Base-by-base conservation (phyloP, 345 rosid species). In the Eucalyptus melliodora region DNA sequence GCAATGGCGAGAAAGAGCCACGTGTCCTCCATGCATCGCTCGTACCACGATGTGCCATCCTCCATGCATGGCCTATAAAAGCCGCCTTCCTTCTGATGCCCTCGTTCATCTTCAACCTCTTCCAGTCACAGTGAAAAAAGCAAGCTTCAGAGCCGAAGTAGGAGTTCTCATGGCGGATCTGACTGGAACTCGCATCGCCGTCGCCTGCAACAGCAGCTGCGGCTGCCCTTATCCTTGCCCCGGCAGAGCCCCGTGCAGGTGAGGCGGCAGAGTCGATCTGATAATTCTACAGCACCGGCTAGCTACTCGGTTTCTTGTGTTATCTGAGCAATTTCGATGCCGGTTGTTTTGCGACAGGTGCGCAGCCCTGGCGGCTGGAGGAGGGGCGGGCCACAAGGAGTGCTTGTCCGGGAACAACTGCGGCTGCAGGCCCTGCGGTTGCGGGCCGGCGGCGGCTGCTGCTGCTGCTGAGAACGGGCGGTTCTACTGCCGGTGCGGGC, bases 371-470 rank as follows among this genome's bases (percentile, higher is more conserved):
- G 77, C 21, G 37, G 77, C 2, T 1, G 40, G 16, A 67, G 40
- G 77, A n/a, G 77, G 77, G 3, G 77, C 9, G 6, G 23, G 1
- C 24, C 23, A 16, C 23, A 16, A 31, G 80, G 37, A 31, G 1
- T 31, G 80, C 80, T 69, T 31, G 80, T 31, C 12, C 24, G 13
- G 24, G 24, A 31, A 0, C 40, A 67, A 67, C 40, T 67, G 80
- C 6, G 11, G 80, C 40, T 31, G 11, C 80, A 67, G 0, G 16
- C 40, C 1, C 1, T 67, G 24, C 13, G 12, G 12, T 16, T 31
- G 80, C 4, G 0, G 42, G 40, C 42, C 0, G 11, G 0, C 42
- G 3, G 3, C 3, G 3, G 37, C 72, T 53, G 59, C 26, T 3
- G 21, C 21, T 0, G 4, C 80, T 16, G 7, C 42, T 5, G 24